phyloP scores from a whole-genome alignment of 768 basidiomycete species.

The Pulveroboletus sp. region DNA sequence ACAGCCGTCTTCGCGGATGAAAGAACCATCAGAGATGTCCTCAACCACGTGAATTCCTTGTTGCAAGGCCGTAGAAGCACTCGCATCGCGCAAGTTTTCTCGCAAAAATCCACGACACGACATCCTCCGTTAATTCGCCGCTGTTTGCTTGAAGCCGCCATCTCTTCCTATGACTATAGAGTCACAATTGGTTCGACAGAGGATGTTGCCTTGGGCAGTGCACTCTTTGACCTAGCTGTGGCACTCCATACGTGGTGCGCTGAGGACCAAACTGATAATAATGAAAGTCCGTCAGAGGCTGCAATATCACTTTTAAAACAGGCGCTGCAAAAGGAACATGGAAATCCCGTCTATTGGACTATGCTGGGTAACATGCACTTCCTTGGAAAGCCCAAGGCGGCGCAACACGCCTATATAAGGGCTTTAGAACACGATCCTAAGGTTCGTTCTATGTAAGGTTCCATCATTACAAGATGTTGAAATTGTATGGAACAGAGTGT shows the following conservation, averaged over 20 bases:
- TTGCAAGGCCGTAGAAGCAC: conserved; percentile 39
- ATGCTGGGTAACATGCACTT: conserved; percentile 76
- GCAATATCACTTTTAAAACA: conserved; percentile 56
- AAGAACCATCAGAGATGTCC: conserved; percentile 31
- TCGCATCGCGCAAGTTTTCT: conserved; percentile 41
- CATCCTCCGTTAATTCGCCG: conserved; percentile 27
- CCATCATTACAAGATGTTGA: background rate
- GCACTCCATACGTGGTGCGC: conserved; percentile 50
- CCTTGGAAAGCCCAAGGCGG: conserved; percentile 57
- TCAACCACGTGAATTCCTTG: conserved; percentile 36
- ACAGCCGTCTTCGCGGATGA: conserved; percentile 48
- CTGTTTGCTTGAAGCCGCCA: conserved; percentile 47
- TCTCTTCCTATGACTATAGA: conserved; percentile 59
- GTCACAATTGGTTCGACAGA: conserved; percentile 54
- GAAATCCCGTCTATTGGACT: conserved; percentile 75
- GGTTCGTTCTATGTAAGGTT: conserved; percentile 39
- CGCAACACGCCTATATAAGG: conserved; percentile 90
- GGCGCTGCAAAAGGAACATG: conserved; percentile 69
- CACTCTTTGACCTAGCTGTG: conserved; percentile 72
- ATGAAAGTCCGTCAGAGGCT: conserved; percentile 35
- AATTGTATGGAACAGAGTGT: conserved; percentile 48
- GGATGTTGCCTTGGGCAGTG: conserved; percentile 47
- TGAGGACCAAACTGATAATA: conserved; percentile 21
- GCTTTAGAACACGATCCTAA: conserved; percentile 84
- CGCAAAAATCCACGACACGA: conserved; percentile 27